Evolutionary conservation across 2,329 filamentous ascomycete genomes (phyloP), one percentile per base, ranked within the genome.

Genomic region (Hysterium pulicare): DNA sequence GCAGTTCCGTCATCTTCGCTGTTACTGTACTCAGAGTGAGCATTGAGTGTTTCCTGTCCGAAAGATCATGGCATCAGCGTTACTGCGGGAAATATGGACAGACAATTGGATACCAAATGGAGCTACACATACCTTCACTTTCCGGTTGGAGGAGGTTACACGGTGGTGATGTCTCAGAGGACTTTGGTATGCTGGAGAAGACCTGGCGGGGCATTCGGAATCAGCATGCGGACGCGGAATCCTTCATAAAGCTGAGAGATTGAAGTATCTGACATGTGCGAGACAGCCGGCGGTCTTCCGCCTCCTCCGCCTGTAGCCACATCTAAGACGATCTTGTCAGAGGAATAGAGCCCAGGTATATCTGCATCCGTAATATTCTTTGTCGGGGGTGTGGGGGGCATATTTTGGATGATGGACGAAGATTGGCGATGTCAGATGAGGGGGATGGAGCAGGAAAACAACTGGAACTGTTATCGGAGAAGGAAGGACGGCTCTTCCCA

Each of bases 11-110:
- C 89, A 53, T 84, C 76, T 55, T 91, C 85, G 64, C 90, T 90
- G 58, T 84, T 93, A 47, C 81, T 84, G 67, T 94, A 95, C 62
- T 93, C 83, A 22, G 89, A 90, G 45, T 82, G 83, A 41, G 91
- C 91, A 74, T 96, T 85, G 58, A 95, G 81, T 3, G 91, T 96
- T 81, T 95, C 90, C 86, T 91, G 48, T 13, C 6, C n/a, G 20
- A 10, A 36, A 34, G 20, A 7, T 28, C 24, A 7, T 28, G 24
- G 24, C 24, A 28, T 28, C 24, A 8, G 24, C 13, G 24, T 13
- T 28, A 13, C 13, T 28, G 8, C 13, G 26, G 9, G 26, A n/a
- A 10, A n/a, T 30, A 30, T 30, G 10, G 26, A 28, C 7, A 28
- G 13, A 28, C 13, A 28, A 28, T 8, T 13, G 7, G n/a, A 9